Conservation (phyloP, 257 asterid species). For the Solanum etuberosum region DNA sequence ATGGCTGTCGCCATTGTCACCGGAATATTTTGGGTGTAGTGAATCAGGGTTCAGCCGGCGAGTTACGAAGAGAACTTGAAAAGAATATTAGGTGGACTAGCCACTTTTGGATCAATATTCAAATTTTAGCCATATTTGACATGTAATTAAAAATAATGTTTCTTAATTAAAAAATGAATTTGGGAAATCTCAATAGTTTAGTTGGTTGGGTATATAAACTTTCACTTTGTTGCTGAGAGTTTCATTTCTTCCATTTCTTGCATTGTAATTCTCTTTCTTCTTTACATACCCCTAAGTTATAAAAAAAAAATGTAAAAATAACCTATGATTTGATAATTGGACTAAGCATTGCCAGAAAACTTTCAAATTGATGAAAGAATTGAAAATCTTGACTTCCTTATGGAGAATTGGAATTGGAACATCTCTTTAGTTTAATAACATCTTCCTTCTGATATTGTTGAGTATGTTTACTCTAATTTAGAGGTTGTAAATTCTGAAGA, state of each 20-base stretch:
- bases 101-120: neutral
- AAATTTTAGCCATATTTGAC: neutral
- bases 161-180: neutral
- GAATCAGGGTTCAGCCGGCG: neutral
- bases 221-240: no score
- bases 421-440: no score
- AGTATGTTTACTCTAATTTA: no score
- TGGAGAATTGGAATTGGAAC: neutral
- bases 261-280: no score
- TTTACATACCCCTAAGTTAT: no score
- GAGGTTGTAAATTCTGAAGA: neutral
- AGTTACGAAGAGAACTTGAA: neutral
- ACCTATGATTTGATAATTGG: neutral
- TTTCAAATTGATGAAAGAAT: neutral
- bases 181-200: neutral
- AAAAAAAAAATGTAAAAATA: no score
- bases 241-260: no score
- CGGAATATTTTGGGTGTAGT: neutral
- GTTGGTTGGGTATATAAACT: no score
- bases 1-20: constrained; percentile 1
- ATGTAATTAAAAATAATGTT: neutral
- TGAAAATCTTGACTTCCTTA: neutral
- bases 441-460: neutral
- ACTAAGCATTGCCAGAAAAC: neutral
- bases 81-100: neutral